Evolutionary conservation across 2,329 filamentous ascomycete genomes (phyloP), one percentile per base, ranked within the genome.

Genomic region (Gnomoniopsis smithogilvyi): DNA sequence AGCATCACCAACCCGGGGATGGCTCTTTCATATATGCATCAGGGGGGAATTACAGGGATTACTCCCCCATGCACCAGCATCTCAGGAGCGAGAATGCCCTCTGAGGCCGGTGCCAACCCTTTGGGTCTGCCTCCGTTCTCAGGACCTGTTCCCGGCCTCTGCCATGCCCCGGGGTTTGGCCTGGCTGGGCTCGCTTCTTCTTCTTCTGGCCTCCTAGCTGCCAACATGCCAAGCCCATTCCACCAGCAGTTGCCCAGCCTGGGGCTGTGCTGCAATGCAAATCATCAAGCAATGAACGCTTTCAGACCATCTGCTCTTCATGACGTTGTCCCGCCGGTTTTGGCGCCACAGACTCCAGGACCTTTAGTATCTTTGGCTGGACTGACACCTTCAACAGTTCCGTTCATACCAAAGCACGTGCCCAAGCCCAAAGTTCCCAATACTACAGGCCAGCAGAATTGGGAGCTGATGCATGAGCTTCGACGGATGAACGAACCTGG

Each of bases 361-460:
- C n/a, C 47, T 26, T 8, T 19, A 2, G 14, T 51, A 17, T 21
- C 54, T 3, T 11, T 45, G 26, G 21, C 58, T 30, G 47, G 33
- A 14, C 19, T 24, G n/a, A 51, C 51, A 6, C 17, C 58, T 19
- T 33, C 45, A 12, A 49, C 45, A 30, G 43, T 36, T 8, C 53
- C 60, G 12, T 56, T 57, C n/a, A 54, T 60, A 36, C 51, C 57
- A 10, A 60, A 57, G 43, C 49, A 52, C 15, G 58, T 61, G 38
- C 61, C 61, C 19, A 63, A 63, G 52, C 61, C 61, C 24, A 58
- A 59, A 24, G 52, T 58, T 41, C 61, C 58, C 30, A 59, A 63
- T 33, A 58, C 61, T 53, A 61, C 52, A 47, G 61, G 55, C 45
- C 61, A 63, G 50, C 61, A 63, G 55, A 54, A 56, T 38, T 63